phyloP scores from a whole-genome alignment of 2,329 filamentous ascomycete species.

The Beauveria varroae region DNA sequence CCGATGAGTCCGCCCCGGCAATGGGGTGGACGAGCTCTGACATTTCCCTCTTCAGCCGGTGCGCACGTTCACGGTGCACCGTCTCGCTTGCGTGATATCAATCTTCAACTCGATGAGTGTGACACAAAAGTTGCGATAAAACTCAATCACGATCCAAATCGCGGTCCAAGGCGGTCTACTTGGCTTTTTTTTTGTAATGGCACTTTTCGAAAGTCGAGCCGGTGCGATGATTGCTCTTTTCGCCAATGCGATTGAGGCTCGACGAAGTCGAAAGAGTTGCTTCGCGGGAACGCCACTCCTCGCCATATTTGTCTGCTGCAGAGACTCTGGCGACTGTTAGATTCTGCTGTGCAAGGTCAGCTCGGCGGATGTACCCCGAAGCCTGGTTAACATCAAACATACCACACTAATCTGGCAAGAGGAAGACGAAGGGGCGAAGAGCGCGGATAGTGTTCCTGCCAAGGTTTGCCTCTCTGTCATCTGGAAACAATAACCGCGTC shows the following conservation, averaged over 20 bases:
- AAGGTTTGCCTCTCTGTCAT: constrained; percentile 8
- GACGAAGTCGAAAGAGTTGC: background rate
- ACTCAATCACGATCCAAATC: too few species aligned
- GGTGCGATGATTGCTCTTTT: background rate
- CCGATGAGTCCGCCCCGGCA: background rate
- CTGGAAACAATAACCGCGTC: constrained; percentile 7
- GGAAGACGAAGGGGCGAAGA: background rate
- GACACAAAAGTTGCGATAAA: background rate
- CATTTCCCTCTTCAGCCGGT: background rate
- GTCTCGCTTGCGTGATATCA: background rate
- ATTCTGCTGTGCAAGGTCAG: background rate
- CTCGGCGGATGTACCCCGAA: background rate
- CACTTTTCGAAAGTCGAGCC: background rate
- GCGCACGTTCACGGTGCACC: background rate
- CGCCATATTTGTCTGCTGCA: background rate
- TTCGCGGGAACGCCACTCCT: too few species aligned
- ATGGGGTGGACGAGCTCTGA: background rate
- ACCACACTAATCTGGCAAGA: background rate
- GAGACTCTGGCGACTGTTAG: background rate
- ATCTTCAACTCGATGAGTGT: background rate
- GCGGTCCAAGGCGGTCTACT: background rate
- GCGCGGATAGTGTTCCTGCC: background rate
- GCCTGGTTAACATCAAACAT: background rate
- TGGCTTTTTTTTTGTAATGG: background rate
- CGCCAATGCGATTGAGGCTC: background rate